Conservation (phyloP, 331 rosid species). For the Cydonia oblonga region DNA sequence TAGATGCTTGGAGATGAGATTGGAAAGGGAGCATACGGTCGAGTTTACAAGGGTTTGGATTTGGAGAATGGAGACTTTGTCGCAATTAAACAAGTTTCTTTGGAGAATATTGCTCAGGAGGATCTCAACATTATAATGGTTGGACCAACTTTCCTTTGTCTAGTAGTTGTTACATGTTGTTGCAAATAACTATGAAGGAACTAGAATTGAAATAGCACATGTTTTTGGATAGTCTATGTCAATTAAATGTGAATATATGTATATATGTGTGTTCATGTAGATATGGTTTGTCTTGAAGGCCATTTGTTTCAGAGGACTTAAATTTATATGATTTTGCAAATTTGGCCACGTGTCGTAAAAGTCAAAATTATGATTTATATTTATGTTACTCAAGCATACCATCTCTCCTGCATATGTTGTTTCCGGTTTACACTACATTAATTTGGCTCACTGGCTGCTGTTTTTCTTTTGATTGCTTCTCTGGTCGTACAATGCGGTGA, state of each 20-base stretch:
- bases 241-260: neutral
- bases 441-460: constrained; percentile 28
- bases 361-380: neutral
- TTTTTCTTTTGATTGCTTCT: constrained; percentile 23
- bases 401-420: constrained; percentile 4
- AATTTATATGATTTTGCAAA: neutral
- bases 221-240: neutral
- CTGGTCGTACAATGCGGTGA: constrained; percentile 27
- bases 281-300: neutral
- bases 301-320: neutral
- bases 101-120: constrained; percentile 99
- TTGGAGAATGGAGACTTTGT: constrained; percentile 97
- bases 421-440: constrained; percentile 11
- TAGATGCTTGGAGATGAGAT: constrained; percentile 99
- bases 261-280: neutral
- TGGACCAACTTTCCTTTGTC: constrained; percentile 13
- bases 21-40: constrained; percentile 98
- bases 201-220: neutral
- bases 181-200: neutral
- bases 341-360: too few relatives aligned
- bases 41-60: constrained; percentile 97
- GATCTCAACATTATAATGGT: constrained; percentile 99
- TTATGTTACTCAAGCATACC: neutral
- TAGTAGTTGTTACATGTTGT: neutral
- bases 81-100: constrained; percentile 96